Conservation (phyloP, 352 stramenopile species). For the Globisporangium alternatum region DNA sequence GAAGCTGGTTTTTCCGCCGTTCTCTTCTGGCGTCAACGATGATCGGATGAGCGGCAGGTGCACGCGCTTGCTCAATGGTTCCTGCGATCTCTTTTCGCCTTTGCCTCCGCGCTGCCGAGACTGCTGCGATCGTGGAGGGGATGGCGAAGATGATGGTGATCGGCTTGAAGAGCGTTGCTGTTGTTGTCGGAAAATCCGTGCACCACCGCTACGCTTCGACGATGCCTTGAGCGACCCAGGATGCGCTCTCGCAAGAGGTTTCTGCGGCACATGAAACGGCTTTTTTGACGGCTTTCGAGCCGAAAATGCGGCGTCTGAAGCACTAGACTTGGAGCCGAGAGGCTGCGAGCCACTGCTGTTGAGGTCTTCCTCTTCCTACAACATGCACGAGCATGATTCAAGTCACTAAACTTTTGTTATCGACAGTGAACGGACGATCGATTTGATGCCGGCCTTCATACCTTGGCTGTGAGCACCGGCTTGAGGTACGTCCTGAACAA, state of each 20-base stretch:
- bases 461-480: slow-evolving; percentile 40
- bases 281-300: slow-evolving; percentile 6
- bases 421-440: background rate
- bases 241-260: background rate
- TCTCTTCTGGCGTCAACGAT: background rate
- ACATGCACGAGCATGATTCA: background rate
- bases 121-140: slow-evolving; percentile 5
- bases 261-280: slow-evolving; percentile 4
- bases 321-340: background rate
- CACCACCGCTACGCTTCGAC: background rate
- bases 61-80: background rate
- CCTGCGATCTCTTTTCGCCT: background rate
- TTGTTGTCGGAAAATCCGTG: background rate
- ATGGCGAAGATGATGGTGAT: background rate
- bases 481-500: slow-evolving; percentile 52
- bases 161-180: slow-evolving; percentile 10
- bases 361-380: slow-evolving; percentile 4
- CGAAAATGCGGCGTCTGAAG: background rate
- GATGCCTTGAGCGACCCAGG: background rate
- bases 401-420: background rate
- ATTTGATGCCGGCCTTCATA: slow-evolving; percentile 2
- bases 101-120: background rate
- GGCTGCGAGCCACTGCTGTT: background rate
- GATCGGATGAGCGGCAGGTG: slow-evolving; percentile 9
- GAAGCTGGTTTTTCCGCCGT: slow-evolving; percentile 6